Evolutionary conservation across 202 grass and related monocot species (phyloP), one percentile per base, ranked within the genome.

Genomic region (Carex arenaria): DNA sequence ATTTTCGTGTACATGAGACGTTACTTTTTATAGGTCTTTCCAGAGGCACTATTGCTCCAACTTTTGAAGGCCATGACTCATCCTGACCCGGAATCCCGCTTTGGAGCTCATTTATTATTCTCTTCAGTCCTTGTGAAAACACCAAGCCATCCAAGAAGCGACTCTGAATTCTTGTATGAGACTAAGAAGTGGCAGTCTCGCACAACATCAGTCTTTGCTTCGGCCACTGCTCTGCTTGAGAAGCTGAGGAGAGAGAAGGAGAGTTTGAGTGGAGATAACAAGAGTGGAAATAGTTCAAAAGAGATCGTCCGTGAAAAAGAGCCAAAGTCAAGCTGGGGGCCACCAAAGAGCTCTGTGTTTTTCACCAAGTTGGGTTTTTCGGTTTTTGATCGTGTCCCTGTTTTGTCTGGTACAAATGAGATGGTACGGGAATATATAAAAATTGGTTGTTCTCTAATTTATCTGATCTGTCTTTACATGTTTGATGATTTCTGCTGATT

Each of bases 221-320:
- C 96, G 74, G 96, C 93, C 54, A 99, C 93, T 85, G 96, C 93
- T 82, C 64, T 99, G 85, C 88, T 99, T 83, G 96, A 99, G 85
- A 99, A 99, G 78, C 87, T 99, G 45, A 90, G 93, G 63, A 99
- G 88, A 88, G 96, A 99, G 76, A 95, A 99, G 65, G 96, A 92
- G 79, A 84, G 77, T 86, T 56, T 93, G 83, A 84, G 80, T 90
- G 89, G 86, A 87, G 93, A 98, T 85, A 95, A 87, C 64, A 86
- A 86, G 85, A 85, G 60, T 49, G 75, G 51, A 55, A 79, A 83
- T 82, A 87, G 88, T 34, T 85, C 65, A 61, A 95, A 95, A 63
- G 88, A 89, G 64, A 89, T 54, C 55, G 86, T 84, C 19, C 79
- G 84, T 53, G 89, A 93, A 77, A 93, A 93, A 64, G 90, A 93